phyloP scores from a whole-genome alignment of 495 filamentous ascomycete species.

The Poronia punctata region DNA sequence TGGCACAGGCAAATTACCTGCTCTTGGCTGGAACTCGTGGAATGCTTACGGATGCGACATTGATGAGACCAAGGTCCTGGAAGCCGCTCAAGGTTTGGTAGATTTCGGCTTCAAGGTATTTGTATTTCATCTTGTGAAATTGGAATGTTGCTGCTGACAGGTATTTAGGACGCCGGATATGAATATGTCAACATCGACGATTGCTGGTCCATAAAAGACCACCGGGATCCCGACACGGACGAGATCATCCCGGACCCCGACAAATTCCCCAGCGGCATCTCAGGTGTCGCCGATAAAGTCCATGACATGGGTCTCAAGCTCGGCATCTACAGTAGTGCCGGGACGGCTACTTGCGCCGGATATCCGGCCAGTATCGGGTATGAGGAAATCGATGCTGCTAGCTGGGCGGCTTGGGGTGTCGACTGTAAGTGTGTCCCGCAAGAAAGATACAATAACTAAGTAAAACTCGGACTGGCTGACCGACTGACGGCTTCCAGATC shows the following conservation, averaged over 20 bases:
- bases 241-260: slow-evolving; percentile 47
- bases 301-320: slow-evolving; percentile 57
- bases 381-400: slow-evolving; percentile 54
- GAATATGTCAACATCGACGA: slow-evolving; percentile 59
- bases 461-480: background rate
- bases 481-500: slow-evolving; percentile 20
- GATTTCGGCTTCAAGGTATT: slow-evolving; percentile 9
- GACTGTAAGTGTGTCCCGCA: slow-evolving; percentile 42
- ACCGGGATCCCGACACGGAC: slow-evolving; percentile 36
- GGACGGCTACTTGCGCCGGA: slow-evolving; percentile 54
- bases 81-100: slow-evolving; percentile 44
- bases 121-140: background rate
- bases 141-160: background rate
- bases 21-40: slow-evolving; percentile 57
- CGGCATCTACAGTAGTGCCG: slow-evolving; percentile 60
- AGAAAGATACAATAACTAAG: slow-evolving; percentile 1
- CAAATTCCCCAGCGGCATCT: slow-evolving; percentile 59
- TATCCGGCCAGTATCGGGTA: slow-evolving; percentile 57
- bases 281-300: slow-evolving; percentile 48
- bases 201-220: slow-evolving; percentile 53
- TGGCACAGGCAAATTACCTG: slow-evolving; percentile 42
- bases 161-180: slow-evolving; percentile 56
- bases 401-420: slow-evolving; percentile 59
- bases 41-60: slow-evolving; percentile 55
- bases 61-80: slow-evolving; percentile 44